Base-by-base conservation (phyloP, 2,329 filamentous ascomycete species). In the Fusarium agapanthi region DNA sequence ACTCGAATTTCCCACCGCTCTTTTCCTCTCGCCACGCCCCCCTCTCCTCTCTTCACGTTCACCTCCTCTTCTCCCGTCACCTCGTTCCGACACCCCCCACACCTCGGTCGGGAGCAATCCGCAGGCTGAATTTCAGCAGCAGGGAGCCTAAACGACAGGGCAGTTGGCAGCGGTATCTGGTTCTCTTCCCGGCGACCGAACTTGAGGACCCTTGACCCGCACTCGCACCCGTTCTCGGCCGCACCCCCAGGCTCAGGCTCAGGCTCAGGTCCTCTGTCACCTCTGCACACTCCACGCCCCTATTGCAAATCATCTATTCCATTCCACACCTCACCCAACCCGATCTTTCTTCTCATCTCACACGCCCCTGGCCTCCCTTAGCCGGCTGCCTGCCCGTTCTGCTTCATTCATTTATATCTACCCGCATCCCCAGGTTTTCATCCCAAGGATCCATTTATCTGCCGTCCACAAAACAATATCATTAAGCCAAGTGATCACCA, bases 331-430 rank as follows among this genome's bases (percentile, higher is more conserved):
- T 66, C 59, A 65, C 65, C 68, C 50, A 61, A 60, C 50, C 50
- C 50, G 50, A 54, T 54, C 50, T 54, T 54, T 54, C 50, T 54
- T 71, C 65, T 59, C 55, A 69, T 70, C 65, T 40, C 41, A 69
- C 74, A 61, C 70, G 66, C 73, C 74, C 61, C 37, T 57, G 68
- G 72, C 71, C 74, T 76, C 71, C 69, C 70, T 73, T 57, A 63
- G 61, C 69, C 58, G 71, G 64, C 71, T 76, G 74, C 75, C 75
- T 75, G 74, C 72, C 68, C 51, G 61, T 66, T 51, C 70, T 70
- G 75, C 75, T 67, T 67, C 64, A 67, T 68, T 75, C 73, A 75
- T 77, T 75, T 77, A 77, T 77, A 77, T 73, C 67, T 64, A 74
- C 67, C 74, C 74, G 47, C 69, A 67, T 77, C 75, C 75, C 75